These are phyloP conservation scores for Solanum paucissectum DNA, from an alignment of 257 asterid genomes.

Conservation along the genomic window DNA sequence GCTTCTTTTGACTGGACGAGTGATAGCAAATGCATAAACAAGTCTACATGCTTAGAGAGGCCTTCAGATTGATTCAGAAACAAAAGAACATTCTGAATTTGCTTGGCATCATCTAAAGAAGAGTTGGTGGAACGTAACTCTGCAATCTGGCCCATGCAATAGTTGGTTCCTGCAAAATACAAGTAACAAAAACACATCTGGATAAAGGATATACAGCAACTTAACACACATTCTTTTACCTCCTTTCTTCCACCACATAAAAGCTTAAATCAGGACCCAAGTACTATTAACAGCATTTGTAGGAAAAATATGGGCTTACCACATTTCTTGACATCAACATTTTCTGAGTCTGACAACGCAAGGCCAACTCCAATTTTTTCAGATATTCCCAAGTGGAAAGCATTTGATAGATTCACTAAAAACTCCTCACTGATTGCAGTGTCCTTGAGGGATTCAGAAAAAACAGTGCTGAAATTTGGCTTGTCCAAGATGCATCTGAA, in stretches of 20 bases:
- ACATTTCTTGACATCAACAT: constrained; percentile 49
- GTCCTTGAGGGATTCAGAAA: constrained; percentile 54
- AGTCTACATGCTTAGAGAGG: constrained; percentile 71
- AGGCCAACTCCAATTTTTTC: constrained; percentile 85
- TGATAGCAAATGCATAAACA: constrained; percentile 80
- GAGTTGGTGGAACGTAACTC: constrained; percentile 49
- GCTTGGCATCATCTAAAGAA: constrained; percentile 48
- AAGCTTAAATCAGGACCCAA: not conserved
- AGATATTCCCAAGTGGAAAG: constrained; percentile 40
- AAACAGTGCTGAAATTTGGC: constrained; percentile 70
- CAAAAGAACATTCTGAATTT: constrained; percentile 59
- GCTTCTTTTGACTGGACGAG: constrained; percentile 53
- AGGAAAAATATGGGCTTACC: constrained; percentile 42
- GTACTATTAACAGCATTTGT: not conserved
- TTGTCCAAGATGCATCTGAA: constrained; percentile 61
- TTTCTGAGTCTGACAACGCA: constrained; percentile 75
- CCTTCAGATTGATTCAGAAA: constrained; percentile 79
- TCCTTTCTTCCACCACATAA: not conserved
- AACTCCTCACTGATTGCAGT: constrained; percentile 50
- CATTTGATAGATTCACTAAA: constrained; percentile 56
- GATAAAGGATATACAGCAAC: not conserved
- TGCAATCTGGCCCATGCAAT: constrained; percentile 70
- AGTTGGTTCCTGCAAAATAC: constrained; percentile 65
- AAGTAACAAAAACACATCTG: not conserved
- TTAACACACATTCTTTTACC: not conserved